These are phyloP conservation scores for Botrytis porri DNA, from an alignment of 2,329 filamentous ascomycete species.

Conservation along the genomic window DNA sequence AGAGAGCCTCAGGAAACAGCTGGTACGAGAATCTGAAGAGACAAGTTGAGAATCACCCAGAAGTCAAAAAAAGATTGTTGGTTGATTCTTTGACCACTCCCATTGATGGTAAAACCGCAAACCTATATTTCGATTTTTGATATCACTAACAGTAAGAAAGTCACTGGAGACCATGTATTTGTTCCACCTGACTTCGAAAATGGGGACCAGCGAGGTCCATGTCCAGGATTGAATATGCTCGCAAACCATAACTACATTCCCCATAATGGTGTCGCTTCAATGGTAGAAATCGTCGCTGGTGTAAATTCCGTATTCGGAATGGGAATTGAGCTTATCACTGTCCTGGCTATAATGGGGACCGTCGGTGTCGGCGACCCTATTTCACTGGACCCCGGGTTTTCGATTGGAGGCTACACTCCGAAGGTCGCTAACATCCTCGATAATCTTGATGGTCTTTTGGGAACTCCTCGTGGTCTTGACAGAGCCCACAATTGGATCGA, in stretches of 20 bases:
- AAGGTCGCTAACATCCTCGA: neutral
- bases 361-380: neutral
- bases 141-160: neutral
- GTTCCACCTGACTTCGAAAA: neutral
- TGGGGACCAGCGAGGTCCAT: neutral
- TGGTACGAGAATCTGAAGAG: neutral
- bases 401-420: neutral
- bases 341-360: neutral
- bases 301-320: neutral
- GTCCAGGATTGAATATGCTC: neutral
- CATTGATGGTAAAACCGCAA: neutral
- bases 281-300: neutral
- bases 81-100: neutral
- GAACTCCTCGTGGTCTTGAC: neutral
- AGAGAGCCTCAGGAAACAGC: neutral
- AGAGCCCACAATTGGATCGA: neutral
- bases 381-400: neutral
- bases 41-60: neutral
- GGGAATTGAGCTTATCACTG: neutral
- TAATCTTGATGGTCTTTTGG: neutral
- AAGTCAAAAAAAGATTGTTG: neutral
- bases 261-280: neutral
- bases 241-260: neutral
- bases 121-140: neutral
- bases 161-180: neutral